A percentile compares a stretch with the other conserved stretches of the same genome.
These are phyloP conservation scores for Betula pendula DNA, from an alignment of 306 rosid species.

Conservation along the genomic window DNA sequence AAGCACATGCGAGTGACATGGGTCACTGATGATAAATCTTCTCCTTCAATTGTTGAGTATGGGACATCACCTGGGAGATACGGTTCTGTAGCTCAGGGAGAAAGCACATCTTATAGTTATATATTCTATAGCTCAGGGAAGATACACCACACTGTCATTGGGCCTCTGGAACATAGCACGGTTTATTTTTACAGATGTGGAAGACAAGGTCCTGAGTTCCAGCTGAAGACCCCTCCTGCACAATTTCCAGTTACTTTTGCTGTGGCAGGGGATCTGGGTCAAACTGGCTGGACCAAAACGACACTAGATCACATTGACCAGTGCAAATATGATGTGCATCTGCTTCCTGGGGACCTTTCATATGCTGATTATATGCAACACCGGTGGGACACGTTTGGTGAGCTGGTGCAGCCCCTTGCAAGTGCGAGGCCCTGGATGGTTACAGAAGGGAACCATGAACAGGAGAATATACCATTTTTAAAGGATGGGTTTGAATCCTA, in stretches of 20 bases:
- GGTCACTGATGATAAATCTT: constrained; percentile 58
- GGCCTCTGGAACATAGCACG: constrained; percentile 69
- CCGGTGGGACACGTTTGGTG: constrained; percentile 87
- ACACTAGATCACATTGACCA: constrained; percentile 72
- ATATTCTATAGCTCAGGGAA: constrained; percentile 73
- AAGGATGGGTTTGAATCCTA: constrained; percentile 72
- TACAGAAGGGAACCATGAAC: constrained; percentile 91
- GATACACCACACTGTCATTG: constrained; percentile 88
- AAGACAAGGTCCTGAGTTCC: constrained; percentile 70
- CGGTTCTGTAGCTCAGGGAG: constrained; percentile 59
- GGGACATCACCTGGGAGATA: constrained; percentile 67
- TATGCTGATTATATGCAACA: constrained; percentile 83
- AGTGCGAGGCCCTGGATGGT: constrained; percentile 97
- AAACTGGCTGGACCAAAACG: constrained; percentile 89
- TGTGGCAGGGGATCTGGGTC: constrained; percentile 93
- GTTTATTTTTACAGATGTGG: constrained; percentile 83
- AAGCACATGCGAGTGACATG: constrained; percentile 76
- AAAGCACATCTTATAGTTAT: constrained; percentile 70
- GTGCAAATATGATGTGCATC: constrained; percentile 75
- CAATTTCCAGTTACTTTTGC: constrained; percentile 81
- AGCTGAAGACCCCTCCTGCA: constrained; percentile 82
- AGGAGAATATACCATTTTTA: constrained; percentile 59
- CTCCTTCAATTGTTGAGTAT: constrained; percentile 79
- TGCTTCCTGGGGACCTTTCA: constrained; percentile 93
- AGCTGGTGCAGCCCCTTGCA: constrained; percentile 91